Percentiles rank a stretch among this genome's conserved stretches.
phyloP scores from a whole-genome alignment of 2,329 filamentous ascomycete species.

The Exserohilum turcica region DNA sequence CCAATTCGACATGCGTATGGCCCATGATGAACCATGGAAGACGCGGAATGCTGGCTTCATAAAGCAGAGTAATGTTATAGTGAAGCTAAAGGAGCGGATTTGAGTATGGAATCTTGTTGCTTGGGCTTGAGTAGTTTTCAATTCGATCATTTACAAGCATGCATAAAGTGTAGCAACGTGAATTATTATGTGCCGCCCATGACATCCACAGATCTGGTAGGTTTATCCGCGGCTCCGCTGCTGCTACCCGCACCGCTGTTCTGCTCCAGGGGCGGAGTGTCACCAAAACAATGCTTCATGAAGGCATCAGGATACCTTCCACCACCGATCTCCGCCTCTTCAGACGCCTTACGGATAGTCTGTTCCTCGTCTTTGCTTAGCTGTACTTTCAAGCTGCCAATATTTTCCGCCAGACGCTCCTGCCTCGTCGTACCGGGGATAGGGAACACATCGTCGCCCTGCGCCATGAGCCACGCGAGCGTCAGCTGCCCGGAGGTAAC shows the following conservation, averaged over 20 bases:
- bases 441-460: constrained; percentile 60
- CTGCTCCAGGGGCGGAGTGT: constrained; percentile 43
- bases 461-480: constrained; percentile 47
- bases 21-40: constrained; percentile 21
- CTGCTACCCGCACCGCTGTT: background rate
- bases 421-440: constrained; percentile 56
- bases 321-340: constrained; percentile 51
- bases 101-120: background rate
- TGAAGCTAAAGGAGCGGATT: background rate
- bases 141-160: background rate
- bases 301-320: constrained; percentile 48
- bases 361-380: constrained; percentile 38
- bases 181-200: constrained; percentile 7
- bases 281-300: constrained; percentile 44
- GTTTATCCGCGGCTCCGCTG: background rate
- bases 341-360: constrained; percentile 32
- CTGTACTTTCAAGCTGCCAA: constrained; percentile 31
- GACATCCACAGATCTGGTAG: constrained; percentile 8
- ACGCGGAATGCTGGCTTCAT: constrained; percentile 21
- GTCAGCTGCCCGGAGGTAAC: constrained; percentile 64
- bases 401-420: constrained; percentile 41
- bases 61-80: constrained; percentile 22
- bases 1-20: constrained; percentile 19
- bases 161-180: background rate
- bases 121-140: background rate